Conservation (phyloP, 768 basidiomycete species). For the Auriscalpium orientale region DNA sequence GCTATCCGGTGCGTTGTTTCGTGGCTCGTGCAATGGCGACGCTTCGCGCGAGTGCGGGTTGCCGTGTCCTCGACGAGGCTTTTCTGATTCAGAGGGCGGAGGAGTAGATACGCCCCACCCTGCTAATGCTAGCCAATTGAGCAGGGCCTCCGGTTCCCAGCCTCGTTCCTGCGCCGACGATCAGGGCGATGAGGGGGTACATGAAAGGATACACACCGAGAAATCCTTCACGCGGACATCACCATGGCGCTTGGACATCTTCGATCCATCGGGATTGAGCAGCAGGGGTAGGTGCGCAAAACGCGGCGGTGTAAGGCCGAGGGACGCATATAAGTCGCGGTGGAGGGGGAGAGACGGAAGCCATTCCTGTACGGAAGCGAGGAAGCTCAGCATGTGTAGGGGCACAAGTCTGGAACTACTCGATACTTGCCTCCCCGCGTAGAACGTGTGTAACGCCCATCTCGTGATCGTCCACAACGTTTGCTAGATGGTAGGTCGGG, state of each 20-base stretch:
- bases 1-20: slow-evolving; percentile 50
- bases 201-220: slow-evolving; percentile 43
- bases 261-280: slow-evolving; percentile 82
- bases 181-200: neutral
- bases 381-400: neutral
- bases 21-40: slow-evolving; percentile 4
- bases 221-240: slow-evolving; percentile 85
- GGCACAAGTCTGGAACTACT: neutral
- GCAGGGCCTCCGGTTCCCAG: slow-evolving; percentile 83
- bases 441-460: slow-evolving; percentile 97
- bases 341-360: slow-evolving; percentile 88
- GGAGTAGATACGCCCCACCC: slow-evolving; percentile 65
- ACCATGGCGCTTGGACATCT: slow-evolving; percentile 92
- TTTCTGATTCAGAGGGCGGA: slow-evolving; percentile 22
- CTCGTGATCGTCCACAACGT: slow-evolving; percentile 89
- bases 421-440: slow-evolving; percentile 69
- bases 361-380: slow-evolving; percentile 68
- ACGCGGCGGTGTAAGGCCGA: slow-evolving; percentile 62
- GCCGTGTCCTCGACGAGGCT: slow-evolving; percentile 20
- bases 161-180: slow-evolving; percentile 52
- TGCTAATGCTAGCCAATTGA: slow-evolving; percentile 93
- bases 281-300: slow-evolving; percentile 92
- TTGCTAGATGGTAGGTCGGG: slow-evolving; percentile 95
- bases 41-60: slow-evolving; percentile 9
- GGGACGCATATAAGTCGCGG: slow-evolving; percentile 76